phyloP scores from a whole-genome alignment of 2,329 filamentous ascomycete genomes.

The Talaromyces piceae region DNA sequence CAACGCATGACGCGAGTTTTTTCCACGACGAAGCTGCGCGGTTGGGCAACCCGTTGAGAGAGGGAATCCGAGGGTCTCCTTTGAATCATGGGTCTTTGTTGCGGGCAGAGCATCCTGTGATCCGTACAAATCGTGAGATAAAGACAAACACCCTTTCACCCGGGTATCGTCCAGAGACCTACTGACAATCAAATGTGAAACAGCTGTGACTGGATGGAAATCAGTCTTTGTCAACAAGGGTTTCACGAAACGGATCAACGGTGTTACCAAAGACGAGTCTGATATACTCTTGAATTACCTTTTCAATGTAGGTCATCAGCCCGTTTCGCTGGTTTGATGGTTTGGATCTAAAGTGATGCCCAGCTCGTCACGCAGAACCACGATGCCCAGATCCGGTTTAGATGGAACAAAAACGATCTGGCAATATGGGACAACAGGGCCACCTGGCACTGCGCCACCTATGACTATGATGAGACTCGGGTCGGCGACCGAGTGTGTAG shows the following conservation, averaged over 20 bases:
- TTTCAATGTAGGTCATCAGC: constrained; percentile 1
- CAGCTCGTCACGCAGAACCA: constrained; percentile 6
- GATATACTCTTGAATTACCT: constrained; percentile 6
- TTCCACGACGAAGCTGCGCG: constrained; percentile 4
- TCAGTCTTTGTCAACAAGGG: constrained; percentile 43
- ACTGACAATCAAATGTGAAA: not conserved
- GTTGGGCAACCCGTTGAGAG: not conserved
- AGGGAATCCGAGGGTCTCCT: constrained; percentile 41
- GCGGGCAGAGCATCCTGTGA: constrained; percentile 48
- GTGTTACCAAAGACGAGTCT: constrained; percentile 35
- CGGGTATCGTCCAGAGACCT: not conserved
- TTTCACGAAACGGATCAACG: constrained; percentile 38
- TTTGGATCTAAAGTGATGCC: too few relatives aligned
- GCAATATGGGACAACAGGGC: constrained; percentile 30
- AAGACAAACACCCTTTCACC: too few relatives aligned
- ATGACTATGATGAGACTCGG: not conserved
- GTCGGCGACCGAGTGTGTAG: constrained; percentile 10
- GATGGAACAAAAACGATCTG: constrained; percentile 9
- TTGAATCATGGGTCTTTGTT: constrained; percentile 48
- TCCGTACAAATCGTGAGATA: constrained; percentile 48
- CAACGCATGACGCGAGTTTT: constrained; percentile 32
- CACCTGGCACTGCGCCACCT: constrained; percentile 15
- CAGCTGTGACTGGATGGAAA: constrained; percentile 57
- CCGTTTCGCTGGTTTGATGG: not conserved
- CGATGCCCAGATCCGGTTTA: constrained; percentile 1